phyloP scores from a whole-genome alignment of 306 rosid genomes.

The Betula pendula region DNA sequence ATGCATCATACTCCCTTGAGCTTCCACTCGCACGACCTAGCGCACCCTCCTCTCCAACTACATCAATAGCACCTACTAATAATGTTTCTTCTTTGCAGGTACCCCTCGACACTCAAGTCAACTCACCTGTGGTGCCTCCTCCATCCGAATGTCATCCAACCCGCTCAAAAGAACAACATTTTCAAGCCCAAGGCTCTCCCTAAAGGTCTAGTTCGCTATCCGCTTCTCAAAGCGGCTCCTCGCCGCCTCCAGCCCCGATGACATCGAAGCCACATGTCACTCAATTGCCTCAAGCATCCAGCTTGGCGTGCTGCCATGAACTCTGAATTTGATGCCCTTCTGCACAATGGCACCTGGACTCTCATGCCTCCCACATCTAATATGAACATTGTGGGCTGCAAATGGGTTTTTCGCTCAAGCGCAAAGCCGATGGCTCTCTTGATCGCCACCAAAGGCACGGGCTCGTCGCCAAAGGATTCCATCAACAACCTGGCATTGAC shows the following conservation, averaged over 20 bases:
- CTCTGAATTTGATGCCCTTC: not conserved
- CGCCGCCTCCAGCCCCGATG: not conserved
- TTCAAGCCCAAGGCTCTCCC: not conserved
- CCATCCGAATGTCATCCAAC: too few relatives aligned
- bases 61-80: too few relatives aligned
- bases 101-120: too few relatives aligned
- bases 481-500: not conserved
- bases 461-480: not conserved
- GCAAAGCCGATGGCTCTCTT: not conserved
- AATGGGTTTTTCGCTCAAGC: not conserved
- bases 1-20: too few relatives aligned
- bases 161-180: too few relatives aligned
- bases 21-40: too few relatives aligned
- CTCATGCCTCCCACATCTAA: not conserved
- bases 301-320: not conserved
- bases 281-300: too few relatives aligned
- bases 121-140: too few relatives aligned
- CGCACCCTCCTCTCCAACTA: too few relatives aligned
- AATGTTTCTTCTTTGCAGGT: too few relatives aligned
- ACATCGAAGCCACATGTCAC: too few relatives aligned
- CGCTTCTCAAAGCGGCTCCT: not conserved
- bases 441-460: rapidly evolving
- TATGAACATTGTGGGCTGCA: not conserved
- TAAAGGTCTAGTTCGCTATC: not conserved
- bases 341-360: not conserved